Evolutionary conservation across 805 yeast species (phyloP).

Genomic region (Starmerella powellii): DNA sequence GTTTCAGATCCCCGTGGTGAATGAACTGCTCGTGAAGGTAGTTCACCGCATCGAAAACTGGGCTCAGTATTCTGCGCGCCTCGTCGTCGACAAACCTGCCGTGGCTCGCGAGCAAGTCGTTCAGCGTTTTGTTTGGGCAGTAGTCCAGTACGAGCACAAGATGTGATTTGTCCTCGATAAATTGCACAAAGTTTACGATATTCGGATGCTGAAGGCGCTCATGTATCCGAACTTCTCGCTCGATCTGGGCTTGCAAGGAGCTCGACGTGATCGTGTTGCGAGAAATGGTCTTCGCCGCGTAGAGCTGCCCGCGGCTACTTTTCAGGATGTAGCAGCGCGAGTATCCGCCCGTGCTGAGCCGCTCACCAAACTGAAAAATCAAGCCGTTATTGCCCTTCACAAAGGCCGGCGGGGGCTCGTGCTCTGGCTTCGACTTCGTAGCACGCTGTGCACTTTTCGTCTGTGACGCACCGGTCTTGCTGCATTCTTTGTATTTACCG

Average conservation of each 20-base stretch:
- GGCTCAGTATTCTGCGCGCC: constrained; percentile 73
- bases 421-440: too few relatives aligned
- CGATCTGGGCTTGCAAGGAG: neutral
- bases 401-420: too few relatives aligned
- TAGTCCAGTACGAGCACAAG: constrained; percentile 84
- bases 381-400: neutral
- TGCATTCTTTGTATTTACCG: too few relatives aligned
- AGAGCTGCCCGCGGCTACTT: constrained; percentile 4
- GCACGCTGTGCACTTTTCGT: too few relatives aligned
- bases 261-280: neutral
- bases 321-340: constrained; percentile 15
- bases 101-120: constrained; percentile 77
- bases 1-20: constrained; percentile 85
- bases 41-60: constrained; percentile 81
- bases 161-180: constrained; percentile 86
- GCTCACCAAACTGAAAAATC: constrained; percentile 14
- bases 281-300: constrained; percentile 14
- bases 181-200: constrained; percentile 80
- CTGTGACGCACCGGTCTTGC: too few relatives aligned
- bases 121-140: constrained; percentile 83
- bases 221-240: constrained; percentile 72
- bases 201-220: constrained; percentile 75
- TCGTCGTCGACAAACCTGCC: constrained; percentile 81
- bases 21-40: constrained; percentile 83
- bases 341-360: constrained; percentile 18